Evolutionary conservation across 441 rosid species (phyloP).

Genomic region (Adansonia gregorii): DNA sequence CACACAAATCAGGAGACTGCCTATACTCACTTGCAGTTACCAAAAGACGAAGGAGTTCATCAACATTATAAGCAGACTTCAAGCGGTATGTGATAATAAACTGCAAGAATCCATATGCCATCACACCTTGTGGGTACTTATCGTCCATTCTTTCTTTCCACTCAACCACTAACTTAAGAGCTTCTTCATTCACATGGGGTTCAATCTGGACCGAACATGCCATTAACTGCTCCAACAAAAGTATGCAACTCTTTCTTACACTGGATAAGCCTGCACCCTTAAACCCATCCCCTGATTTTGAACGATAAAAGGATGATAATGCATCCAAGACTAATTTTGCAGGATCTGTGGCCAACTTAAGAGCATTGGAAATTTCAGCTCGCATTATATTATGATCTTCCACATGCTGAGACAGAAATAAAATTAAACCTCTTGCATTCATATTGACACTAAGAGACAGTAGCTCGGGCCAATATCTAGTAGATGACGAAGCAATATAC

Average conservation of each 20-base stretch:
- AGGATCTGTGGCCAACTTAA: constrained; percentile 34
- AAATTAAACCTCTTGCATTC: constrained; percentile 38
- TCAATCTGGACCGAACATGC: constrained; percentile 19
- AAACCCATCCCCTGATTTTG: constrained; percentile 19
- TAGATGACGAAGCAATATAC: constrained; percentile 18
- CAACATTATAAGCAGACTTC: constrained; percentile 15
- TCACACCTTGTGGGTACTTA: constrained; percentile 2
- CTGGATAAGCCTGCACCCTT: constrained; percentile 1
- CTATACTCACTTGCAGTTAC: constrained; percentile 6
- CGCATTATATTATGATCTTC: constrained; percentile 31
- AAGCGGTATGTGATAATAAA: constrained; percentile 25
- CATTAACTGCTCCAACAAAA: constrained; percentile 29
- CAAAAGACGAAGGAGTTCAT: constrained; percentile 28
- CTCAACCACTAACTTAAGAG: constrained; percentile 26
- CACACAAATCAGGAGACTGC: constrained; percentile 22
- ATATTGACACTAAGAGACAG: constrained; percentile 22
- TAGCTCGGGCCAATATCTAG: constrained; percentile 19
- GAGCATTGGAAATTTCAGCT: constrained; percentile 24
- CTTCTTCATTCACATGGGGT: constrained; percentile 25
- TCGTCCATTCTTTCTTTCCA: constrained; percentile 30
- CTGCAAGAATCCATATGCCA: constrained; percentile 25
- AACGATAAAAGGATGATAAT: constrained; percentile 36
- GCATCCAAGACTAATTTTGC: constrained; percentile 49
- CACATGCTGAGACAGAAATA: constrained; percentile 32
- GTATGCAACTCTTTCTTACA: constrained; percentile 32